Conservation (phyloP, 1,284 basidiomycete species). For the Leccinum insigne region DNA sequence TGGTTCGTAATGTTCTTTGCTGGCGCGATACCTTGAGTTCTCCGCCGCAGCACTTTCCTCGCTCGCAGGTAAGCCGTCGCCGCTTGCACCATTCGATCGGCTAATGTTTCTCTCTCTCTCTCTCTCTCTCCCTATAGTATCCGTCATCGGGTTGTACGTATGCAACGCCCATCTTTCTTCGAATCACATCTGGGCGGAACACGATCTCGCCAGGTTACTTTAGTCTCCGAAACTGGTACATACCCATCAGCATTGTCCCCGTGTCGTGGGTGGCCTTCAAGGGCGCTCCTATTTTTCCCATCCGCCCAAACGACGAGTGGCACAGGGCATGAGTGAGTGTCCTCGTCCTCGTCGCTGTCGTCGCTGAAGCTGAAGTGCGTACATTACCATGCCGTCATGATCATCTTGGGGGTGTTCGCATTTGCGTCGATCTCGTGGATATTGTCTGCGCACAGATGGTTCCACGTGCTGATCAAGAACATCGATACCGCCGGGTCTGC, state of each 20-base stretch:
- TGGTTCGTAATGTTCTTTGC: no score
- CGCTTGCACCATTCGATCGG: background rate
- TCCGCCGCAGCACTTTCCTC: slow-evolving; percentile 62
- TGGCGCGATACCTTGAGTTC: slow-evolving; percentile 26
- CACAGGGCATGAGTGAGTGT: slow-evolving; percentile 55
- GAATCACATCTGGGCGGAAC: slow-evolving; percentile 64
- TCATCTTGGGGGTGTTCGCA: slow-evolving; percentile 62
- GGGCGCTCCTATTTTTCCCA: slow-evolving; percentile 61
- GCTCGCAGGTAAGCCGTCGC: slow-evolving; percentile 54
- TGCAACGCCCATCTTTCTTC: slow-evolving; percentile 64
- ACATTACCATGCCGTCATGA: slow-evolving; percentile 58
- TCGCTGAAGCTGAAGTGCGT: background rate
- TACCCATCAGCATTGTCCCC: slow-evolving; percentile 58
- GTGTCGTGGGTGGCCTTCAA: slow-evolving; percentile 65
- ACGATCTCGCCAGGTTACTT: slow-evolving; percentile 61
- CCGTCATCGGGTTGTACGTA: slow-evolving; percentile 72
- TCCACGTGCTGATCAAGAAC: slow-evolving; percentile 63
- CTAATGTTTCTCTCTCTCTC: background rate
- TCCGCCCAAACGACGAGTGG: slow-evolving; percentile 40
- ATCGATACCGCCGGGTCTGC: slow-evolving; percentile 32
- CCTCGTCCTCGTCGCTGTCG: background rate
- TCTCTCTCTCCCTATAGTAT: slow-evolving; percentile 41
- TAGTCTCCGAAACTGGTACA: slow-evolving; percentile 57
- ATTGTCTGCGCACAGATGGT: slow-evolving; percentile 68
- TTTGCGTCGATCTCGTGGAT: slow-evolving; percentile 66